Percentiles rank a stretch among this genome's conserved stretches.
Evolutionary conservation across 228 moss, liverwort and hornwort genomes (phyloP).

Genomic region (Sphagnum magellanicum): DNA sequence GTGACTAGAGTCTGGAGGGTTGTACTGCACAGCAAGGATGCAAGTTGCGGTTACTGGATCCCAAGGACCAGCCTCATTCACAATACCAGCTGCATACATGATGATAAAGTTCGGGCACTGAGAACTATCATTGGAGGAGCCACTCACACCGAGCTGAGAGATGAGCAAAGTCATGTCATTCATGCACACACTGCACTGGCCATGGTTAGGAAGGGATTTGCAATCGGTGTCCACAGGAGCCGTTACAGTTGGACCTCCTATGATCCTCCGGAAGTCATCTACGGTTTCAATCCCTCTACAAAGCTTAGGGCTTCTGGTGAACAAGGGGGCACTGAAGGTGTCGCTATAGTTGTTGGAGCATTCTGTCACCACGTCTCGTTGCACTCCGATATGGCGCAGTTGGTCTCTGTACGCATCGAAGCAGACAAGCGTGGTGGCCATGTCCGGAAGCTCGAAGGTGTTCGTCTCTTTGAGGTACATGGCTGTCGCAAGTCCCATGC

Average conservation of each 20-base stretch:
- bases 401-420: constrained; percentile 12
- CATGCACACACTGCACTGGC: constrained; percentile 23
- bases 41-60: constrained; percentile 29
- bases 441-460: constrained; percentile 19
- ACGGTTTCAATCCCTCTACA: constrained; percentile 28
- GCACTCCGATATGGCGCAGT: constrained; percentile 16
- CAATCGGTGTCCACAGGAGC: constrained; percentile 13
- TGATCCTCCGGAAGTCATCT: constrained; percentile 12
- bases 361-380: constrained; percentile 14
- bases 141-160: neutral
- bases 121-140: neutral
- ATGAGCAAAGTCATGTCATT: constrained; percentile 12
- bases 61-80: constrained; percentile 28
- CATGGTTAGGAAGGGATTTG: constrained; percentile 10
- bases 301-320: constrained; percentile 19
- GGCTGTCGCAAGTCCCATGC: constrained; percentile 20
- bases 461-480: constrained; percentile 24
- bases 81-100: constrained; percentile 25
- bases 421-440: constrained; percentile 11
- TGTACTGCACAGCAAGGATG: constrained; percentile 11
- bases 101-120: constrained; percentile 29
- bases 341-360: constrained; percentile 8
- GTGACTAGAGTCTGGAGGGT: neutral
- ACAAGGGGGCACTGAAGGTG: constrained; percentile 7
- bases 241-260: neutral